These are phyloP conservation scores for Picea abies DNA, from an alignment of 83 land plant genomes.

Conservation along the genomic window DNA sequence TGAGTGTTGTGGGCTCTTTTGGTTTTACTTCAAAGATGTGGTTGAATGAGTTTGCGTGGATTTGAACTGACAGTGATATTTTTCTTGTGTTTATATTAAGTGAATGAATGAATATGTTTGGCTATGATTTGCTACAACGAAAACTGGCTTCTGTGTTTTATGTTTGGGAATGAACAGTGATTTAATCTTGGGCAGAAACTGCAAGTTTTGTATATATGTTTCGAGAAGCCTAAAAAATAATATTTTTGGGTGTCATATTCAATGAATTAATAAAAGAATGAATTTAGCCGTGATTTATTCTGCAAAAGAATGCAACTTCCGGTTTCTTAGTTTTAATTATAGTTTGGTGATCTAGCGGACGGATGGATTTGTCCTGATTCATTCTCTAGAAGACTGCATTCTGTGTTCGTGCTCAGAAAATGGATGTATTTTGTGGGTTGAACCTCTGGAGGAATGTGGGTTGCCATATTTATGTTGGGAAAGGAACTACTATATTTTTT, in stretches of 20 bases:
- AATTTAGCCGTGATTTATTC: neutral
- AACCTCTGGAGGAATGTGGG: neutral
- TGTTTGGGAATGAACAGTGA: neutral
- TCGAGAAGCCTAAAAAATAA: neutral
- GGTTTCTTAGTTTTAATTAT: neutral
- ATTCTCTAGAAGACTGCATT: neutral
- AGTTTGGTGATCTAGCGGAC: neutral
- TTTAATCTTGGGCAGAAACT: neutral
- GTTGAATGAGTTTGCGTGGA: no score
- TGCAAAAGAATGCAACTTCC: neutral
- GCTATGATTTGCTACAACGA: neutral
- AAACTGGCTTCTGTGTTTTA: neutral
- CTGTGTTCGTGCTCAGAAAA: neutral
- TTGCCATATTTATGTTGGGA: neutral
- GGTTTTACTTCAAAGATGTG: no score
- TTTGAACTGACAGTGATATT: neutral
- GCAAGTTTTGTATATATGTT: neutral
- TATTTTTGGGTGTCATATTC: neutral
- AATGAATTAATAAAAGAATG: no score
- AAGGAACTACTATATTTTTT: neutral
- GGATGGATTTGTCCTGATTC: neutral
- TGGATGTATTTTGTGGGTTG: neutral
- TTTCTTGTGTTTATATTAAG: neutral
- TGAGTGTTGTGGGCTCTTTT: no score
- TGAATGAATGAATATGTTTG: neutral